These are phyloP conservation scores for Geotrichum phurueaensis DNA, from an alignment of 1,139 yeast genomes.

Conservation along the genomic window DNA sequence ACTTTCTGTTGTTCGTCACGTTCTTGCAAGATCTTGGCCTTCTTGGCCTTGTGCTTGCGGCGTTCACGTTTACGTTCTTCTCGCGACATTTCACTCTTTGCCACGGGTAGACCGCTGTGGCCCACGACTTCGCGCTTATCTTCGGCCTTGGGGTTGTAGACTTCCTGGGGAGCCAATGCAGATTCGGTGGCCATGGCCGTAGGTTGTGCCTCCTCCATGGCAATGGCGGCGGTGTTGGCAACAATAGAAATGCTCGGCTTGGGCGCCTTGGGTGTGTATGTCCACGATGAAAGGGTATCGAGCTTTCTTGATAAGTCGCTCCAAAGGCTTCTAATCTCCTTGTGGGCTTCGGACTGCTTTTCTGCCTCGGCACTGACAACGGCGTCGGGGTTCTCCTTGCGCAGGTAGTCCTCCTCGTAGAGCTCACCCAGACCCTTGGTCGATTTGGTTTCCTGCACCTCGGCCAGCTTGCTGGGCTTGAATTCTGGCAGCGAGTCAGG, in stretches of 20 bases:
- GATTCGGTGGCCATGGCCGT: constrained; percentile 66
- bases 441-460: constrained; percentile 80
- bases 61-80: constrained; percentile 86
- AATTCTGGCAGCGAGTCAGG: constrained; percentile 54
- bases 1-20: constrained; percentile 35
- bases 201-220: constrained; percentile 97
- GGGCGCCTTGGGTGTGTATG: constrained; percentile 86
- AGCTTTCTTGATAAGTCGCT: constrained; percentile 60
- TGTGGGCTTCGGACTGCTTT: constrained; percentile 63
- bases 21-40: constrained; percentile 49
- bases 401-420: constrained; percentile 74
- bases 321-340: constrained; percentile 67
- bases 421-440: constrained; percentile 83
- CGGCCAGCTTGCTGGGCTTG: constrained; percentile 45
- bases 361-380: constrained; percentile 44
- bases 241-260: constrained; percentile 74
- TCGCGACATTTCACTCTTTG: constrained; percentile 76
- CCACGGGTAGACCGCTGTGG: constrained; percentile 73
- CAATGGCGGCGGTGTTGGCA: constrained; percentile 70
- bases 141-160: constrained; percentile 57
- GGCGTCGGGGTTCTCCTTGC: constrained; percentile 42
- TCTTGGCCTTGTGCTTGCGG: constrained; percentile 79
- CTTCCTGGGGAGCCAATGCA: constrained; percentile 93
- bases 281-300: constrained; percentile 87
- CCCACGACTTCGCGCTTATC: constrained; percentile 58